Conservation (phyloP, 768 basidiomycete genomes). For the Kwoniella botswanensis region DNA sequence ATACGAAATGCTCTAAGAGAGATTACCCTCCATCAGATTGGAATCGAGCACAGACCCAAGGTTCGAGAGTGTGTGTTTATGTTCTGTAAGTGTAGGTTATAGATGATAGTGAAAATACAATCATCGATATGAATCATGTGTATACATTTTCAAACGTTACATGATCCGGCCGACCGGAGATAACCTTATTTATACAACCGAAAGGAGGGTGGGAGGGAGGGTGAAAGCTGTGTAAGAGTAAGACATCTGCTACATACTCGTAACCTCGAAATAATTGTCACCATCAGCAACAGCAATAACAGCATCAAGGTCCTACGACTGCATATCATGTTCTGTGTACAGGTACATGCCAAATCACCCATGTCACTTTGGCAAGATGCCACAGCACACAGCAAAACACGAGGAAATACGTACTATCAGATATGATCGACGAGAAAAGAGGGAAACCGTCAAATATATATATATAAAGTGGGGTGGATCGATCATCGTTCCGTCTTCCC, state of each 20-base stretch:
- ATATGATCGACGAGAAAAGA: background rate
- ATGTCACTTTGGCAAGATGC: no score
- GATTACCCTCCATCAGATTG: no score
- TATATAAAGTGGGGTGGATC: background rate
- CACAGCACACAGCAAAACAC: background rate
- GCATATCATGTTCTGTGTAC: no score
- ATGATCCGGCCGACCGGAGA: background rate
- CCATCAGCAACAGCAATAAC: background rate
- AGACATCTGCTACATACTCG: background rate
- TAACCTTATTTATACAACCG: background rate
- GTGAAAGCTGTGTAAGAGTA: background rate
- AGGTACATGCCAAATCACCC: no score
- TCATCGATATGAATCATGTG: background rate
- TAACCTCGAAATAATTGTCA: background rate
- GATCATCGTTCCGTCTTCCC: background rate
- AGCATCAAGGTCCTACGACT: background rate
- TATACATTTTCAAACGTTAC: background rate
- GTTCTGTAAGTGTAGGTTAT: background rate
- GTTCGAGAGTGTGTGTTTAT: no score
- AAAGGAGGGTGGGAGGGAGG: background rate
- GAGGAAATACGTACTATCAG: background rate
- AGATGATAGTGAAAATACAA: background rate
- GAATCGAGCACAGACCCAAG: no score
- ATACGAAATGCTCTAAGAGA: slow-evolving; percentile 50
- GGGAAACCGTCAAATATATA: background rate